Base-by-base conservation (phyloP, 441 rosid genomes). In the Populus tomentosa region DNA sequence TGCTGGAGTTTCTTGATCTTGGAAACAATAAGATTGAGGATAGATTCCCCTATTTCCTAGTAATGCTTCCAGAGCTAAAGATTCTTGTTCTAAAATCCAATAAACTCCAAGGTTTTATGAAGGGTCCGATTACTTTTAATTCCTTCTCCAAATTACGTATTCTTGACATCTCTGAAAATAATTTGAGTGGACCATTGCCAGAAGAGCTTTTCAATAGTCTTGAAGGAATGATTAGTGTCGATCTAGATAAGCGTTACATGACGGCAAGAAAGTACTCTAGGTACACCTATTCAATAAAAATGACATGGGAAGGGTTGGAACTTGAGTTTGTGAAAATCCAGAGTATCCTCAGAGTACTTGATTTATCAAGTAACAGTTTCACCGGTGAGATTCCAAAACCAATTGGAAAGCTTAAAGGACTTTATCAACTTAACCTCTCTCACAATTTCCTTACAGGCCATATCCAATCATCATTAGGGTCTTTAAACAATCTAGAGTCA, bases 181-280 rank as follows among this genome's bases (percentile, higher is more conserved):
- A 30, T 30, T 30, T 30, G 32, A 30, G 32, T 0, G 32, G 32
- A 30, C 4, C 32, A 30, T 30, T 30, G 4, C 32, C 32, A 33
- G 6, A 16, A 18, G 28, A 35, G 9, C 26, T 26, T 26, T 78
- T 78, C 9, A 9, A 7, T 6, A 16, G 38, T 24, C 32, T 78
- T 13, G 9, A 72, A 13, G 72, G 76, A 35, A 78, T 67, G 73
- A 78, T 59, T 16, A 36, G 0, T 14, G 9, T 5, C 2, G 32
- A 36, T 0, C 2, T 56, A 4, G 10, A 32, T 3, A 63, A 13
- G 23, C 0, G 2, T 3, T 77, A 77, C 20, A 42, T 77, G 67
- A 9, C 0, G 21, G 4, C 3, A 5, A 46, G 0, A 3, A 0
- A 0, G 0, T 10, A 0, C 3, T 10, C 13, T 38, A 0, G 2